Evolutionary conservation across 805 yeast genomes (phyloP).

Genomic region (Metschnikowia picachoensis): DNA sequence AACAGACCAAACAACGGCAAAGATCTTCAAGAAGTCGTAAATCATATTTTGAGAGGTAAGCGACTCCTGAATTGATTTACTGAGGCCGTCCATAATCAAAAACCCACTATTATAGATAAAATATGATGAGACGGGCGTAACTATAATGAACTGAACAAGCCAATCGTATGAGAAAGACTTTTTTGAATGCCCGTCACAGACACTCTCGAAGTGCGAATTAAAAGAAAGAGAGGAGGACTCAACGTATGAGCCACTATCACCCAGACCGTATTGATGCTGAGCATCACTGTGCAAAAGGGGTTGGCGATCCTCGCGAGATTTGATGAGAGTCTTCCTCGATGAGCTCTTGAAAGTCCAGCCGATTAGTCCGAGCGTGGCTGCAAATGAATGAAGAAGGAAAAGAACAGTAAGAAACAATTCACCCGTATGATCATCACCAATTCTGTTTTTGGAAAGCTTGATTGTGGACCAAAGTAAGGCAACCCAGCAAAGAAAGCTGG

Average conservation of each 20-base stretch:
- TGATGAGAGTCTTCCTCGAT: neutral
- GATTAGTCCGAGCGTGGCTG: constrained; percentile 50
- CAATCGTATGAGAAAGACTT: constrained; percentile 69
- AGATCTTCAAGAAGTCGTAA: constrained; percentile 24
- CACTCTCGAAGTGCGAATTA: constrained; percentile 19
- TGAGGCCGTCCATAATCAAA: constrained; percentile 57
- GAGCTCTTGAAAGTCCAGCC: constrained; percentile 37
- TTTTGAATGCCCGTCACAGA: constrained; percentile 20
- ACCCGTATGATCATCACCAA: constrained; percentile 49
- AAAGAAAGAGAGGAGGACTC: constrained; percentile 23
- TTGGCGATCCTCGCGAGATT: constrained; percentile 24
- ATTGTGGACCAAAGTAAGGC: constrained; percentile 41
- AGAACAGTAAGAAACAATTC: constrained; percentile 46
- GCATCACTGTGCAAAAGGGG: constrained; percentile 28
- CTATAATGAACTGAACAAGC: constrained; percentile 65
- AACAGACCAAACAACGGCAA: constrained; percentile 31
- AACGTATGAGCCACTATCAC: constrained; percentile 12
- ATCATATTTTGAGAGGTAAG: constrained; percentile 36
- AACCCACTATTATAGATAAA: constrained; percentile 53
- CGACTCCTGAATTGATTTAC: constrained; percentile 71
- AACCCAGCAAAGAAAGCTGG: constrained; percentile 56
- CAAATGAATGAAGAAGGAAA: constrained; percentile 44
- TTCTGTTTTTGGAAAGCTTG: constrained; percentile 44
- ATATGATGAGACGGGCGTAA: constrained; percentile 63
- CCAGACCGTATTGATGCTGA: constrained; percentile 13